These are phyloP conservation scores for Plasmodium gonderi DNA, from an alignment of 169 alveolate species.

Conservation along the genomic window DNA sequence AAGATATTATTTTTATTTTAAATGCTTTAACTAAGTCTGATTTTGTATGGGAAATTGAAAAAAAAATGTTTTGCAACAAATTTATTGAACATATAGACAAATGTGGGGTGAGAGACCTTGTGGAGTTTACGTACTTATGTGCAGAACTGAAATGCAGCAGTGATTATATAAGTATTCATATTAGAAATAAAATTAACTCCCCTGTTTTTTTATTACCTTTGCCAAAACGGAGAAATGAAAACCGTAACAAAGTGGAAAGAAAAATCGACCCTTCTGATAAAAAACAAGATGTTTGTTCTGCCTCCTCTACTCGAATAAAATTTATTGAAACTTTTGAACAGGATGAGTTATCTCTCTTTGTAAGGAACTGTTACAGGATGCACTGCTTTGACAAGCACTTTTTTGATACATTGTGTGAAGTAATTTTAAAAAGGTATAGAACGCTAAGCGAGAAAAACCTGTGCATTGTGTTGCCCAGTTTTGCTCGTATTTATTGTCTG, in stretches of 20 bases:
- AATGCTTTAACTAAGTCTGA: slow-evolving; percentile 41
- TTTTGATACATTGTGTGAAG: slow-evolving; percentile 60
- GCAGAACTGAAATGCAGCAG: slow-evolving; percentile 58
- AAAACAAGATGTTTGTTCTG: neutral
- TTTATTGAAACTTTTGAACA: slow-evolving; percentile 38
- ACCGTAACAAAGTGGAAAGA: neutral
- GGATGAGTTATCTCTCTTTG: slow-evolving; percentile 35
- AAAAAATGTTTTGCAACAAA: slow-evolving; percentile 14
- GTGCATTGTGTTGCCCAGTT: slow-evolving; percentile 51
- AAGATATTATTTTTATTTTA: slow-evolving; percentile 59
- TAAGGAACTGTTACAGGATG: slow-evolving; percentile 70
- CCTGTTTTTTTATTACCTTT: neutral
- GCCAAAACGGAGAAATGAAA: neutral
- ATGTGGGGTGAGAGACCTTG: slow-evolving; percentile 24
- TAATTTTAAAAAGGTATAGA: neutral
- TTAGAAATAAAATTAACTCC: slow-evolving; percentile 6
- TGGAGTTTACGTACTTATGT: slow-evolving; percentile 66
- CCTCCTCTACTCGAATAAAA: neutral
- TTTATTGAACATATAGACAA: slow-evolving; percentile 56
- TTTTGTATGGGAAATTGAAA: slow-evolving; percentile 1
- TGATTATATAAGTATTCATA: slow-evolving; percentile 1
- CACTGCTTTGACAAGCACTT: slow-evolving; percentile 66
- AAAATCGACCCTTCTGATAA: neutral
- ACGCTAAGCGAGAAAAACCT: neutral
- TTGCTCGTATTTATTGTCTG: slow-evolving; percentile 68